Percentiles rank a stretch among this genome's conserved stretches.
These are phyloP conservation scores for Phylloporus sp. DNA, from an alignment of 768 basidiomycete species.

Conservation along the genomic window DNA sequence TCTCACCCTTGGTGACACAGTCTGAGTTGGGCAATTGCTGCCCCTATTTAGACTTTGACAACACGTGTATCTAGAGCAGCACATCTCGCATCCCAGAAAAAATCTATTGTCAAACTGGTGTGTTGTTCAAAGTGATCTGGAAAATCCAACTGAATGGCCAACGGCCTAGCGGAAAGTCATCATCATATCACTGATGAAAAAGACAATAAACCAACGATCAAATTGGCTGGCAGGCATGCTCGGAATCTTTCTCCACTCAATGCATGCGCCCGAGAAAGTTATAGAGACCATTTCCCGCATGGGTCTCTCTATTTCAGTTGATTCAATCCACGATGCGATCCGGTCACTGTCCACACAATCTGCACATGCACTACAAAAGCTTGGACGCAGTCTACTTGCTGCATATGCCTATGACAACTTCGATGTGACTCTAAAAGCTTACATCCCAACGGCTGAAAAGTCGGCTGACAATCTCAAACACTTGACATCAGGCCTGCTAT, in stretches of 20 bases:
- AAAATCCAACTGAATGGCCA: neutral
- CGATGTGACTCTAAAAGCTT: neutral
- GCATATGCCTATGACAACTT: conserved; percentile 6
- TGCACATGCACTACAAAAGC: neutral
- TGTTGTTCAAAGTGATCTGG: neutral
- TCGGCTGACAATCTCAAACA: neutral
- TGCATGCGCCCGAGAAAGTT: neutral
- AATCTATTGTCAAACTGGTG: neutral
- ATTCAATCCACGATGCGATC: neutral
- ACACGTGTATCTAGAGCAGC: neutral
- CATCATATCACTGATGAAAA: neutral
- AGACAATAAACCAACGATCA: neutral
- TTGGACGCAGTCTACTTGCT: neutral
- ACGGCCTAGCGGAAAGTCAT: neutral
- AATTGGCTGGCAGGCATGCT: neutral
- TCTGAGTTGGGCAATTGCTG: too few species aligned
- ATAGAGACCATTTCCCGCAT: neutral
- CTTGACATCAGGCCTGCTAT: neutral
- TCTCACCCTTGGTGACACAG: too few species aligned
- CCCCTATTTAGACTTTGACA: too few species aligned
- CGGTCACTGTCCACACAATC: neutral
- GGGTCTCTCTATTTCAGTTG: neutral
- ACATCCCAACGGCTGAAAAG: neutral
- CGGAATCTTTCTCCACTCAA: conserved; percentile 2
- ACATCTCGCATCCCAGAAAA: neutral